phyloP scores from a whole-genome alignment of 129 eudicot genomes.

The Chrysanthemum makinoi region DNA sequence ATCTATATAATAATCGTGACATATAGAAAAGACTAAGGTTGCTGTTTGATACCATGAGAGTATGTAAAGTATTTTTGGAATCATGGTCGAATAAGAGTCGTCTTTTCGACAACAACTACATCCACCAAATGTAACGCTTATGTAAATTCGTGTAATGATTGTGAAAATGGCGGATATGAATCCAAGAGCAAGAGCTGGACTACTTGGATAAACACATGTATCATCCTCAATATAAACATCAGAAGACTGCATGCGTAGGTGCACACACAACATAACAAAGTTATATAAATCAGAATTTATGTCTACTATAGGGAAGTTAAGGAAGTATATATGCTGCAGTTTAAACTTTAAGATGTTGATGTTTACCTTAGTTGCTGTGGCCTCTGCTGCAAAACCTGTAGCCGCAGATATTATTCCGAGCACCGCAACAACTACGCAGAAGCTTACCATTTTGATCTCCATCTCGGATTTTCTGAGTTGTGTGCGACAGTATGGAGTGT shows the following conservation, averaged over 20 bases:
- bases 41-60: slow-evolving; percentile 20
- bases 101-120: slow-evolving; percentile 11
- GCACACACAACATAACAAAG: too few species aligned
- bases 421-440: slow-evolving; percentile 18
- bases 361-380: slow-evolving; percentile 30
- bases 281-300: too few species aligned
- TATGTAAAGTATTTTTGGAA: slow-evolving; percentile 16
- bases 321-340: too few species aligned
- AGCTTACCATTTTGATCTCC: slow-evolving; percentile 19
- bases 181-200: slow-evolving; percentile 30
- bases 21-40: not conserved
- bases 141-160: slow-evolving; percentile 19
- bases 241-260: slow-evolving; percentile 13
- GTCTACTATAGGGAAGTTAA: too few species aligned
- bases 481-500: not conserved
- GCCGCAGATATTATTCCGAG: slow-evolving; percentile 31
- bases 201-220: slow-evolving; percentile 30
- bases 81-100: slow-evolving; percentile 6
- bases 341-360: too few species aligned
- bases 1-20: not conserved
- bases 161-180: slow-evolving; percentile 20
- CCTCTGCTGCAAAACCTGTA: slow-evolving; percentile 30
- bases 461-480: not conserved
- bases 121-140: slow-evolving; percentile 24
- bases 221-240: slow-evolving; percentile 5